Conservation (phyloP, 2,329 filamentous ascomycete species). For the Colletotrichum magnum region DNA sequence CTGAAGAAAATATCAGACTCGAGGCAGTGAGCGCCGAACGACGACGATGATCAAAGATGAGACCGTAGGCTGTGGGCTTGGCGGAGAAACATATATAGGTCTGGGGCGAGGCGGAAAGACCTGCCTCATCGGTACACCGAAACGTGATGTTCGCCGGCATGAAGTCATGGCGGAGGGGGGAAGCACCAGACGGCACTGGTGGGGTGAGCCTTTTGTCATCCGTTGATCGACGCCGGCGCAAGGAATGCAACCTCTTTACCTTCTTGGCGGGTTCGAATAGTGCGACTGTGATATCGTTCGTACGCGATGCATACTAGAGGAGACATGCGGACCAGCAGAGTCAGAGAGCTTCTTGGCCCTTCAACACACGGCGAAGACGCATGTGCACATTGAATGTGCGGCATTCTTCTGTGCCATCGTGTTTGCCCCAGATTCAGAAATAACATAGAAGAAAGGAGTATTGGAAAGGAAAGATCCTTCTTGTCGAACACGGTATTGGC, state of each 20-base stretch:
- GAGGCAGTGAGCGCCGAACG: conserved; percentile 17
- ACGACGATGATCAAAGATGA: conserved; percentile 5
- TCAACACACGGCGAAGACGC: not conserved
- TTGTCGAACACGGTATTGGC: not conserved
- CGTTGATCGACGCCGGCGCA: not conserved
- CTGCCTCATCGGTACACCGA: conserved; percentile 14
- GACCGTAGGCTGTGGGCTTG: conserved; percentile 8
- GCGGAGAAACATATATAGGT: not conserved
- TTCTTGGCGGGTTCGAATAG: conserved; percentile 15
- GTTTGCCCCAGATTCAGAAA: conserved; percentile 4
- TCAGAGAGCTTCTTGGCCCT: not conserved
- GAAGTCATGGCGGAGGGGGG: not conserved
- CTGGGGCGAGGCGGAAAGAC: not conserved
- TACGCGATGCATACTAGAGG: not conserved
- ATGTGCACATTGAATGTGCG: not conserved
- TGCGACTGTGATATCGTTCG: not conserved
- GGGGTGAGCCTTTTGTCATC: not conserved
- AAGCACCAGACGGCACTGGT: conserved; percentile 13
- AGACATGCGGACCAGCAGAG: too few species aligned
- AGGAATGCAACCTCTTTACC: not conserved
- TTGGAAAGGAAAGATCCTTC: not conserved
- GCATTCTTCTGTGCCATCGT: conserved; percentile 5
- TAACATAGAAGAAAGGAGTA: not conserved
- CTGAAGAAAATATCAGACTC: conserved; percentile 28
- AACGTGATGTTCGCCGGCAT: conserved; percentile 21